Evolutionary conservation across 2,329 filamentous ascomycete species (phyloP).

Genomic region (Elsinoe perseae): DNA sequence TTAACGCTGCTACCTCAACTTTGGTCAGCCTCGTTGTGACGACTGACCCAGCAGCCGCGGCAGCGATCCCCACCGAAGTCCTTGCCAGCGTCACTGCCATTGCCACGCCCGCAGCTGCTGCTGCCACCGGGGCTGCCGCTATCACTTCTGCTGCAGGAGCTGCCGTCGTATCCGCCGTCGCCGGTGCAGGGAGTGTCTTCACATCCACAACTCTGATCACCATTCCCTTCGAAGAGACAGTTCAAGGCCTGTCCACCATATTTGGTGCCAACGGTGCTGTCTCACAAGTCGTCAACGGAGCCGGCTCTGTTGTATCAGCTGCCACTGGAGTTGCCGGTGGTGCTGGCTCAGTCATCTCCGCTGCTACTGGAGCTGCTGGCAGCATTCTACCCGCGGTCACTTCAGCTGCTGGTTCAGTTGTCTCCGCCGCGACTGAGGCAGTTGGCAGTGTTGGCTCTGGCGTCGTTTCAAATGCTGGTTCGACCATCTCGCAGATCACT

Average conservation of each 20-base stretch:
- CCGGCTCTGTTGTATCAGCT: neutral
- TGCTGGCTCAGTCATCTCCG: neutral
- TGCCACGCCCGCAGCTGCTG: neutral
- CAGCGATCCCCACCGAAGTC: neutral
- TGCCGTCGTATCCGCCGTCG: neutral
- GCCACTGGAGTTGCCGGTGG: neutral
- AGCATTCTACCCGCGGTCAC: neutral
- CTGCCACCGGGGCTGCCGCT: neutral
- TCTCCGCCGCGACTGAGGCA: neutral
- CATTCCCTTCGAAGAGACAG: neutral
- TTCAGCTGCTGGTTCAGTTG: neutral
- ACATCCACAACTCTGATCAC: constrained; percentile 6
- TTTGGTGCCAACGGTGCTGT: constrained; percentile 3
- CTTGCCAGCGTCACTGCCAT: neutral
- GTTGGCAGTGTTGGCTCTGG: neutral
- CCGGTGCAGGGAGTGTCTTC: neutral
- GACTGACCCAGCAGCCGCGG: constrained; percentile 1
- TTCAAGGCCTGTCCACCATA: constrained; percentile 11
- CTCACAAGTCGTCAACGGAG: neutral
- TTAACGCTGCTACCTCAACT: constrained; percentile 11
- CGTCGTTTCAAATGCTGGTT: neutral
- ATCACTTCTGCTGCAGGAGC: neutral
- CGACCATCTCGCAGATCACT: neutral
- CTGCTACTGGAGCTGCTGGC: neutral
- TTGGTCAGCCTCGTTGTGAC: constrained; percentile 8